Base-by-base conservation (phyloP, 208 protist genomes). In the Herpetomonas tarakana region DNA sequence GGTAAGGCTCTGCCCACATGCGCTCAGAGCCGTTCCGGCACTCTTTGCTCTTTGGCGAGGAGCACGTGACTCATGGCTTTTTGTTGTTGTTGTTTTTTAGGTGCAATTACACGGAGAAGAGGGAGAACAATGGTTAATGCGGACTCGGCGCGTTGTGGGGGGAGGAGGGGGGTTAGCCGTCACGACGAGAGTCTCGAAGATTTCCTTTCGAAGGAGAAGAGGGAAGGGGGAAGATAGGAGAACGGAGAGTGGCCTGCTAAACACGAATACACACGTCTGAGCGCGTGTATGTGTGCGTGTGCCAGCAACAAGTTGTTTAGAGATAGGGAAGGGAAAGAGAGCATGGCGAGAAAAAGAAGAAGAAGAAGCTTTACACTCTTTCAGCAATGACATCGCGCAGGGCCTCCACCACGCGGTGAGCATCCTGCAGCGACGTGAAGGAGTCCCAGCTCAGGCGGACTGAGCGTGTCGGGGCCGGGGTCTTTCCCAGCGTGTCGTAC, bases 401-500 rank as follows among this genome's bases (percentile, higher is more conserved):
- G n/a, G 85, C 62, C 31, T 63, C 58, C 25, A 87, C 59, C 2
- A 84, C 85, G 16, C 56, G 60, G 49, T 85, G 68, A 22, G 81
- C 85, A 14, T 92, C 76, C 28, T 75, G 38, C 62, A 92, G 55
- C 21, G 81, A 86, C 14, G 64, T 65, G 61, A 87, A 92, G 14
- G 65, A 69, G 59, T 92, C 85, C 79, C 81, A 92, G 56, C 85
- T 92, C 30, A 92, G 58, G 28, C 85, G 81, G 18, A 92, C 69
- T 1, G 85, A 83, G 35, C 85, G 80, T 0, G 26, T 73, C 0
- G 85, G 85, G 4, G 61, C 68, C 0, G 81, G 67, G 28, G 29
- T 55, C 65, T 86, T 92, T 39, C 81, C 76, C 0, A 92, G 79
- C 12, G 85, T 92, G 51, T 92, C 85, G 66, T 92, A 92, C 35